A percentile compares a stretch with the other conserved stretches of the same genome.
Evolutionary conservation across 805 yeast genomes (phyloP).

Genomic region (Cyberlindnera nakhonratchasimensis): DNA sequence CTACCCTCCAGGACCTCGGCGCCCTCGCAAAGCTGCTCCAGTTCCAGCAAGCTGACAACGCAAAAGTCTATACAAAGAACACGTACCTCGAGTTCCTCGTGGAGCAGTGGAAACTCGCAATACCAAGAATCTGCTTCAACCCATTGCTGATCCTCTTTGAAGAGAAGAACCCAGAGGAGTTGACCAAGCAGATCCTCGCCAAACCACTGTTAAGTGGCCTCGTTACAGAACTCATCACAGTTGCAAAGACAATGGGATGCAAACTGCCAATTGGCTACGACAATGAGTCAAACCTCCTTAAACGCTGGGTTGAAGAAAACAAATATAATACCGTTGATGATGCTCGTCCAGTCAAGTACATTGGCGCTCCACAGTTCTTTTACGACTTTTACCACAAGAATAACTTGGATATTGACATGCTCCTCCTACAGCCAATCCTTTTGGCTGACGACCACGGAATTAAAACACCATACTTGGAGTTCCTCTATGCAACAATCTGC

Average conservation of each 20-base stretch:
- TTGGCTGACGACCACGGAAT: constrained; percentile 86
- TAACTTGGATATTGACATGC: constrained; percentile 66
- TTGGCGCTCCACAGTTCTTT: constrained; percentile 56
- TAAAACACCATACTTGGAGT: constrained; percentile 88
- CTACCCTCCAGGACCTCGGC: constrained; percentile 32
- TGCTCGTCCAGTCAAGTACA: constrained; percentile 25
- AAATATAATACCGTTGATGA: not conserved
- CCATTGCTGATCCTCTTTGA: constrained; percentile 76
- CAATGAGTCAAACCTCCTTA: constrained; percentile 56
- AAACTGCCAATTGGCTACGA: constrained; percentile 67
- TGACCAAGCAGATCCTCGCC: constrained; percentile 68
- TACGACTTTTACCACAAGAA: constrained; percentile 60
- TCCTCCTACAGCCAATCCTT: constrained; percentile 80
- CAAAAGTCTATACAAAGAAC: constrained; percentile 22
- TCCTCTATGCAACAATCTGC: constrained; percentile 72
- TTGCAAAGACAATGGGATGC: constrained; percentile 75
- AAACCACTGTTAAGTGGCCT: constrained; percentile 83
- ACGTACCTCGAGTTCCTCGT: constrained; percentile 57
- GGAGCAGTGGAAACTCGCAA: constrained; percentile 82
- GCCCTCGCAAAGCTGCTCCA: constrained; percentile 34
- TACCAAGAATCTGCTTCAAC: constrained; percentile 74
- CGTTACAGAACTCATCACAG: constrained; percentile 66
- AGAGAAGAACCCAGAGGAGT: constrained; percentile 54
- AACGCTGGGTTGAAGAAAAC: constrained; percentile 40
- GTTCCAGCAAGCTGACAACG: constrained; percentile 30